Base-by-base conservation (phyloP, 192 early-diverging fungal genomes). In the Entomortierella parvispora region DNA sequence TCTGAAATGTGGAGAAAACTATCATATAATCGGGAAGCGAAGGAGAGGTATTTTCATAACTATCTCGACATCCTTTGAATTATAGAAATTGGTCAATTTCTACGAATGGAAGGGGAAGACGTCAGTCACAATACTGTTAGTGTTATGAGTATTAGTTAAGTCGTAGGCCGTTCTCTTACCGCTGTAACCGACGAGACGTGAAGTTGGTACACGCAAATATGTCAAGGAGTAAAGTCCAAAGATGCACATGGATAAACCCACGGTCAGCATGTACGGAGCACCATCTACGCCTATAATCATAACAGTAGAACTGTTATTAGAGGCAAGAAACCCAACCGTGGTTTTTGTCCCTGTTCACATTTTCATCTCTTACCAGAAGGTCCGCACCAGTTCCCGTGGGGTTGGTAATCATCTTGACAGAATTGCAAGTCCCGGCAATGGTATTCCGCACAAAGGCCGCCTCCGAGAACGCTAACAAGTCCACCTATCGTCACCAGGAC, bases 11-110 rank as follows among this genome's bases (percentile, higher is more conserved):
- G n/a, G n/a, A n/a, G n/a, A n/a, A n/a, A n/a, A n/a, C n/a, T n/a
- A n/a, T n/a, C n/a, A n/a, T n/a, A n/a, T n/a, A n/a, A n/a, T n/a
- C n/a, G n/a, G n/a, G n/a, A n/a, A n/a, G n/a, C n/a, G n/a, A 31
- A 9, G 31, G 33, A 33, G 33, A 22, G 3, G 29, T 29, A 20
- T 29, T n/a, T 44, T 74, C 31, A 64, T 14, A 65, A 57, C n/a
- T n/a, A n/a, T n/a, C n/a, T n/a, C n/a, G n/a, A n/a, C n/a, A n/a
- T n/a, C n/a, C n/a, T n/a, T n/a, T n/a, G n/a, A n/a, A n/a, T n/a
- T n/a, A n/a, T n/a, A n/a, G n/a, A 32, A 74, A 74, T 26, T 74
- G 71, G 42, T 74, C 71, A 33, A 74, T 66, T 66, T 74, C 71
- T 74, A 49, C 20, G 5, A 22, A 44, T 33, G 28, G 12, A 53